Conservation (phyloP, 495 filamentous ascomycete species). For the Aspergillus homomorphus region DNA sequence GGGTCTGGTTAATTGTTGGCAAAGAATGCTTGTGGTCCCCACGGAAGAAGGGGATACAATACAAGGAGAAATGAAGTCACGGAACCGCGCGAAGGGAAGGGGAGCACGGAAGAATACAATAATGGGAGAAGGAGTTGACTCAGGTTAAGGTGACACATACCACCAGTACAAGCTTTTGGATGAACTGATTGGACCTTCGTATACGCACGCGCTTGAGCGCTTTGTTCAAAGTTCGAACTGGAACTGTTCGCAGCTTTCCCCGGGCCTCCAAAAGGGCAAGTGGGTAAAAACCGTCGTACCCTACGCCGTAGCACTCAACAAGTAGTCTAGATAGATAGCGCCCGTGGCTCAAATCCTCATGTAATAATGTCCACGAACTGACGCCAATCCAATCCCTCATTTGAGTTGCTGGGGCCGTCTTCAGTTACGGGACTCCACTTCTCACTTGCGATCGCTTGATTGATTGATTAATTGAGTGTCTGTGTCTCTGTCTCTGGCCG, state of each 20-base stretch:
- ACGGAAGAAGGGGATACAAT: neutral
- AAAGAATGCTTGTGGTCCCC: too few relatives aligned
- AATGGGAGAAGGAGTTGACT: too few relatives aligned
- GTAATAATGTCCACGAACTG: conserved; percentile 13
- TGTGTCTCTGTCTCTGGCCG: neutral
- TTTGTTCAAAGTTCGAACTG: too few relatives aligned
- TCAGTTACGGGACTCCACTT: conserved; percentile 9
- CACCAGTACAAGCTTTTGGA: conserved; percentile 2
- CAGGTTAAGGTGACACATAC: neutral
- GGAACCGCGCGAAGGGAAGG: too few relatives aligned
- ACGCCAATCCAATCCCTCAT: neutral
- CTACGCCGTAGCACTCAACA: too few relatives aligned
- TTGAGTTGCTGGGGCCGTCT: conserved; percentile 7
- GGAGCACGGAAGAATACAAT: too few relatives aligned
- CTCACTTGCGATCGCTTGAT: conserved; percentile 10
- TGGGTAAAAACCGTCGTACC: conserved; percentile 5
- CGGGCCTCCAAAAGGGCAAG: conserved; percentile 3
- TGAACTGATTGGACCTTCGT: neutral
- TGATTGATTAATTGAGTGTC: neutral
- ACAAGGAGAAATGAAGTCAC: neutral
- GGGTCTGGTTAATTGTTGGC: neutral
- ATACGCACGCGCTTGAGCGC: too few relatives aligned
- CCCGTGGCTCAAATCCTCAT: too few relatives aligned
- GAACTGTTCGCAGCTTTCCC: neutral
- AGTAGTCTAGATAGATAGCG: too few relatives aligned